Evolutionary conservation across 441 rosid genomes (phyloP).

Genomic region (Populus hybrid): DNA sequence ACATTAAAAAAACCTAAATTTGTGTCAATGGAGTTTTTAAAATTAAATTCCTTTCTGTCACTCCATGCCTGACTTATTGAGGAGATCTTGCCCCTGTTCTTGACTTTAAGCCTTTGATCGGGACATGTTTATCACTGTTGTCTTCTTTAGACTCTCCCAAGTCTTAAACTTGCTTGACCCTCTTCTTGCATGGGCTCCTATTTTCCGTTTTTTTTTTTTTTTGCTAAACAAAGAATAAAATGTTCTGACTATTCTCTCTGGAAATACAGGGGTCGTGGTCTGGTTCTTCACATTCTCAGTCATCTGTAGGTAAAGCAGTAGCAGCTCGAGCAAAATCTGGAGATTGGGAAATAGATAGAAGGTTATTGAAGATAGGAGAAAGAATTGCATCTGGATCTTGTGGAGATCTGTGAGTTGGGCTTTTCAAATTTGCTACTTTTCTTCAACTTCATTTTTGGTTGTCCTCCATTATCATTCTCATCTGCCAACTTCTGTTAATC

Average conservation of each 20-base stretch:
- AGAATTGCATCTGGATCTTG: slow-evolving; percentile 70
- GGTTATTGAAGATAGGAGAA: slow-evolving; percentile 58
- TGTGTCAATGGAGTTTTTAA: neutral
- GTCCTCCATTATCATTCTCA: slow-evolving; percentile 8
- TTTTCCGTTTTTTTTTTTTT: neutral
- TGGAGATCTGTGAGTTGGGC: slow-evolving; percentile 67
- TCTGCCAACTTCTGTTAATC: slow-evolving; percentile 19
- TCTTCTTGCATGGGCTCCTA: neutral
- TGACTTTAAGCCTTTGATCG: neutral
- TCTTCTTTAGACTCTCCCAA: neutral
- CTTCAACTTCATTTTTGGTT: slow-evolving; percentile 9
- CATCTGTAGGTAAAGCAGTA: slow-evolving; percentile 35
- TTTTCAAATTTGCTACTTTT: slow-evolving; percentile 13
- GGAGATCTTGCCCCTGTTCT: neutral
- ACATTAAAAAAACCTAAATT: neutral
- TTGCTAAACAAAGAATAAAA: slow-evolving; percentile 10
- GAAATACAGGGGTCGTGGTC: slow-evolving; percentile 58
- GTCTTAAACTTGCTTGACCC: neutral
- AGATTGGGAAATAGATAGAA: slow-evolving; percentile 62
- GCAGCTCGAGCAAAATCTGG: slow-evolving; percentile 31
- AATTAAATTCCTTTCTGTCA: neutral
- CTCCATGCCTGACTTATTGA: neutral
- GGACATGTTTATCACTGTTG: neutral
- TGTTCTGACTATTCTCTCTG: slow-evolving; percentile 17
- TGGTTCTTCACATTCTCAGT: slow-evolving; percentile 44